Evolutionary conservation across 1,284 basidiomycete species (phyloP), one percentile per base, ranked within the genome.

Genomic region (Rhodotorula sp.): DNA sequence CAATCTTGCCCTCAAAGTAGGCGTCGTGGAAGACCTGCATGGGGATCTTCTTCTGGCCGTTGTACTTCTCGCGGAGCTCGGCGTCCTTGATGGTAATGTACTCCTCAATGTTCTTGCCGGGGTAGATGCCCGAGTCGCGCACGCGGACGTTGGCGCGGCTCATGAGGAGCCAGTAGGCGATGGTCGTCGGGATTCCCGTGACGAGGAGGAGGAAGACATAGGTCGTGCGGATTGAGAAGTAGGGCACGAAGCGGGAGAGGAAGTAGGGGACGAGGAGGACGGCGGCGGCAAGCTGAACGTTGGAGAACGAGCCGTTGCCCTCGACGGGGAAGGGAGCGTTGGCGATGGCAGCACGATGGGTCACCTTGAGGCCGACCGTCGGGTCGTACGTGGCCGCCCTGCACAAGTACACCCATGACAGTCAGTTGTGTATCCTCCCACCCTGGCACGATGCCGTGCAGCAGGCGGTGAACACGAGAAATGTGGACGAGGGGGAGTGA

Each of bases 21-120:
- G 92, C 91, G 83, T 99, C 96, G 81, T 99, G 90, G 85, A 97
- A 96, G 74, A 91, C 83, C 83, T 99, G 94, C 89, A 97, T 96
- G 59, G 94, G 94, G 74, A 99, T 97, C 83, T 97, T 98, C 80
- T 77, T 80, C 48, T 86, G 87, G 76, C 87, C 87, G 61, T 87
- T 82, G 84, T 94, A 97, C 76, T 88, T 85, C 36, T 84, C 84
- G 82, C 87, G 90, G 78, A 99, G 85, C 72, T 88, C 88, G 1
- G 83, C 81, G 83, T 97, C 93, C 76, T 92, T 89, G 83, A 98
- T 90, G 64, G 88, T 89, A 79, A 99, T 90, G 81, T 99, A 99
- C 77, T 90, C 86, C 77, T 90, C 89, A 73, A 96, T 86, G 75
- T 90, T 86, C 80, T 89, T 90, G 72, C 89, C 89, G 20, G 95